phyloP scores from a whole-genome alignment of 2,329 filamentous ascomycete species.

The Magnaporthiopsis rhizophila region DNA sequence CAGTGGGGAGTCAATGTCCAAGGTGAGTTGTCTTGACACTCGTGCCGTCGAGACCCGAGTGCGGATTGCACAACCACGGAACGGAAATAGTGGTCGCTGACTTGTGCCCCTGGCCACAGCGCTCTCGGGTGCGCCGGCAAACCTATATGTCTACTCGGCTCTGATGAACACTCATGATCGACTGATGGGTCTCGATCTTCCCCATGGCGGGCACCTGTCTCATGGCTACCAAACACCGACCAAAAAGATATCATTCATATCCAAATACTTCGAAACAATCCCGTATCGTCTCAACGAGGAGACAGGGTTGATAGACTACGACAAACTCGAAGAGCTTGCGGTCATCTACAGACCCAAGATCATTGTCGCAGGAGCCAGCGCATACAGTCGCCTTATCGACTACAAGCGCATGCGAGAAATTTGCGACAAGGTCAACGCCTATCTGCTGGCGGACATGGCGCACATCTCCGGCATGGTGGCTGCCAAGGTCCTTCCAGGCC shows the following conservation, averaged over 20 bases:
- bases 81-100: slow-evolving; percentile 2
- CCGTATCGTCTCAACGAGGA: slow-evolving; percentile 87
- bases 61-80: neutral
- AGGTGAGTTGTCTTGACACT: slow-evolving; percentile 38
- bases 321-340: slow-evolving; percentile 79
- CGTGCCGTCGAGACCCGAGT: neutral
- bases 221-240: slow-evolving; percentile 96
- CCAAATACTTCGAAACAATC: slow-evolving; percentile 97
- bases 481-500: slow-evolving; percentile 81
- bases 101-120: slow-evolving; percentile 36
- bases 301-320: slow-evolving; percentile 93
- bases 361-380: slow-evolving; percentile 88
- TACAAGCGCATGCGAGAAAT: slow-evolving; percentile 89
- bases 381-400: slow-evolving; percentile 93
- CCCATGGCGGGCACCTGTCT: slow-evolving; percentile 90
- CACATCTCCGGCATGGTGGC: slow-evolving; percentile 94
- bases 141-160: slow-evolving; percentile 92
- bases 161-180: slow-evolving; percentile 88
- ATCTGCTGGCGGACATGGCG: slow-evolving; percentile 92
- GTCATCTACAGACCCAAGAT: slow-evolving; percentile 90
- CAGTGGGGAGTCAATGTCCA: slow-evolving; percentile 98
- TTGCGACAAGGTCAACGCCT: slow-evolving; percentile 83
- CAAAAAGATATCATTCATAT: slow-evolving; percentile 95
- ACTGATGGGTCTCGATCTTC: slow-evolving; percentile 93
- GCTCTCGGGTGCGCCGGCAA: slow-evolving; percentile 65